phyloP scores from a whole-genome alignment of 306 rosid genomes.

The Fragaria ananassa region DNA sequence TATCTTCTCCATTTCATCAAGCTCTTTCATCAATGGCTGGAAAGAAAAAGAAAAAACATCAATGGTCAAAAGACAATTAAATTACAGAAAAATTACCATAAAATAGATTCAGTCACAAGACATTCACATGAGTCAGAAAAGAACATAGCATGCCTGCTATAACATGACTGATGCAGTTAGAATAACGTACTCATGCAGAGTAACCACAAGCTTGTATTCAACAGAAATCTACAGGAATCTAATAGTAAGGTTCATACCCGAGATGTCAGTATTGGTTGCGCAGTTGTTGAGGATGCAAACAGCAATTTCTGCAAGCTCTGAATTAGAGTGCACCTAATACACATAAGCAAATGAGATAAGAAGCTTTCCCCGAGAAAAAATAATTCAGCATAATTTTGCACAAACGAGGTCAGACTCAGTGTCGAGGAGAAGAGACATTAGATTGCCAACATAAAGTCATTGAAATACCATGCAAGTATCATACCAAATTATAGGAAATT shows the following conservation, averaged over 20 bases:
- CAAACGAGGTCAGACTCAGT: not conserved
- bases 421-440: not conserved
- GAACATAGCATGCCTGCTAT: constrained; percentile 5
- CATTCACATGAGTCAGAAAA: not conserved
- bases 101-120: not conserved
- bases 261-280: constrained; percentile 92
- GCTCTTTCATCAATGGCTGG: constrained; percentile 96
- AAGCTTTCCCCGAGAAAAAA: not conserved
- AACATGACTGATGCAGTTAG: not conserved
- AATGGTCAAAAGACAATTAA: constrained; percentile 17
- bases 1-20: constrained; percentile 95
- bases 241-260: constrained; percentile 51
- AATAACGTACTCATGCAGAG: not conserved
- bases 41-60: not conserved
- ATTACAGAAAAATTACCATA: constrained; percentile 13
- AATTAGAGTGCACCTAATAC: constrained; percentile 77
- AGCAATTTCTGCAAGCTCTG: constrained; percentile 92
- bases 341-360: not conserved
- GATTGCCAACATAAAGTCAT: not conserved
- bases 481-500: not conserved
- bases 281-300: constrained; percentile 96
- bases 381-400: not conserved
- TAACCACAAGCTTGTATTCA: not conserved
- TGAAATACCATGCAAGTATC: not conserved
- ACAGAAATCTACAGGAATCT: constrained; percentile 10